phyloP scores from a whole-genome alignment of 192 early-diverging fungal species.

The Gamsiella multidivaricata region DNA sequence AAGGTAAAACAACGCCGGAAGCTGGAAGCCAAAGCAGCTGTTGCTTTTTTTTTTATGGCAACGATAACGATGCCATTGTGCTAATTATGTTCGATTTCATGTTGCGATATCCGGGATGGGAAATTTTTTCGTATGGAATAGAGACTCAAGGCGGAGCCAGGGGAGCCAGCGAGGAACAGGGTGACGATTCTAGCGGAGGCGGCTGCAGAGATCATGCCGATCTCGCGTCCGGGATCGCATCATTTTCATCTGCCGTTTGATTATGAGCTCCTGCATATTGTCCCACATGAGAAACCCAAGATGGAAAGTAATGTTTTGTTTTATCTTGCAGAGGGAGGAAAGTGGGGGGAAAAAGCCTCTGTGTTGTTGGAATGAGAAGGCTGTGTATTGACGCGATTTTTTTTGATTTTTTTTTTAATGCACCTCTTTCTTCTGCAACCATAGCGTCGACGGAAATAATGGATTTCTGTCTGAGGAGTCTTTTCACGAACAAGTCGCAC shows the following conservation, averaged over 20 bases:
- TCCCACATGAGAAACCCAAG: conserved; percentile 37
- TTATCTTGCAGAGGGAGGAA: neutral
- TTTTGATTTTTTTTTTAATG: neutral
- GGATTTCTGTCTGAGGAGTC: conserved; percentile 39
- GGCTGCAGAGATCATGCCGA: conserved; percentile 26
- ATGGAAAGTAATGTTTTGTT: conserved; percentile 26
- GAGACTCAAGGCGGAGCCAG: conserved; percentile 24
- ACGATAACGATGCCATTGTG: neutral
- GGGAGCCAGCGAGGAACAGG: conserved; percentile 21
- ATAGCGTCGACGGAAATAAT: conserved; percentile 34
- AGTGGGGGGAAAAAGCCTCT: neutral
- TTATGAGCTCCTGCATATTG: conserved; percentile 29
- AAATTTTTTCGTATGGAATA: too few species aligned
- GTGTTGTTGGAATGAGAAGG: neutral
- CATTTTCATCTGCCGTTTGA: conserved; percentile 35
- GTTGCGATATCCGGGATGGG: too few species aligned
- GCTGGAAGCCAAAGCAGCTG: neutral
- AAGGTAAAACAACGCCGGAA: conserved; percentile 14
- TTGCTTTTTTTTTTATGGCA: neutral
- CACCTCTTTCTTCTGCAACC: neutral
- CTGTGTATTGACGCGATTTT: too few species aligned
- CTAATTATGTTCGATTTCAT: neutral
- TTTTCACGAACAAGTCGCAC: conserved; percentile 46
- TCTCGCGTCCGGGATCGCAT: conserved; percentile 10
- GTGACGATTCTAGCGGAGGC: conserved; percentile 25